phyloP scores from a whole-genome alignment of 179 eudicot species.

The Beta lomatogona region DNA sequence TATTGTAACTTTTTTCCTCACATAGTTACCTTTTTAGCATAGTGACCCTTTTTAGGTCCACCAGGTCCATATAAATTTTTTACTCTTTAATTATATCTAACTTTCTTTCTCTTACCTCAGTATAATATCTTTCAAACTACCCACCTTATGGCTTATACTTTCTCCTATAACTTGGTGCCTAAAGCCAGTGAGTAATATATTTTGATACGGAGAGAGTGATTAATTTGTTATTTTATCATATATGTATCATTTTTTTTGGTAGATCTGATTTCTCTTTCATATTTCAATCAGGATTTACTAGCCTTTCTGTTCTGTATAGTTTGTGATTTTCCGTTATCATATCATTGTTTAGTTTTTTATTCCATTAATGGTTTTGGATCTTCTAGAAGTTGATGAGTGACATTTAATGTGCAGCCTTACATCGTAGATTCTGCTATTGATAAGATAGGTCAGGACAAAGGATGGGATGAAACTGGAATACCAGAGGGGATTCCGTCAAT shows the following conservation, averaged over 20 bases:
- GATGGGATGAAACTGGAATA: slow-evolving; percentile 62
- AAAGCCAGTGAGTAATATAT: no score
- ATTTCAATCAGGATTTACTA: not conserved
- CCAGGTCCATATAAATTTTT: no score
- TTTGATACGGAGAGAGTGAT: no score
- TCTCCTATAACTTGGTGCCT: no score
- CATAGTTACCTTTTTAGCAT: no score
- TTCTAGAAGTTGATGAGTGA: slow-evolving; percentile 18
- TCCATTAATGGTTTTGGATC: not conserved
- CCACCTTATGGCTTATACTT: no score
- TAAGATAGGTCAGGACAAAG: slow-evolving; percentile 48
- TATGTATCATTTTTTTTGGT: not conserved
- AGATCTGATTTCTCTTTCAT: not conserved
- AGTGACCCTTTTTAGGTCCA: no score
- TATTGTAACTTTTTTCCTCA: no score
- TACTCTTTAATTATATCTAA: no score
- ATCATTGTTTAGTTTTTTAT: not conserved
- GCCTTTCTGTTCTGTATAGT: not conserved
- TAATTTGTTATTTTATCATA: no score
- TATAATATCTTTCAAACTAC: no score
- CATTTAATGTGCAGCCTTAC: slow-evolving; percentile 57
- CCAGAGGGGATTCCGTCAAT: slow-evolving; percentile 87
- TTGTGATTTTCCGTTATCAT: not conserved
- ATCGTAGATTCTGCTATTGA: slow-evolving; percentile 53
- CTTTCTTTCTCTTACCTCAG: no score